Percentiles rank a stretch among this genome's conserved stretches.
Conservation (phyloP, 2,329 filamentous ascomycete genomes). For the Paraconiothyrium brasiliense region DNA sequence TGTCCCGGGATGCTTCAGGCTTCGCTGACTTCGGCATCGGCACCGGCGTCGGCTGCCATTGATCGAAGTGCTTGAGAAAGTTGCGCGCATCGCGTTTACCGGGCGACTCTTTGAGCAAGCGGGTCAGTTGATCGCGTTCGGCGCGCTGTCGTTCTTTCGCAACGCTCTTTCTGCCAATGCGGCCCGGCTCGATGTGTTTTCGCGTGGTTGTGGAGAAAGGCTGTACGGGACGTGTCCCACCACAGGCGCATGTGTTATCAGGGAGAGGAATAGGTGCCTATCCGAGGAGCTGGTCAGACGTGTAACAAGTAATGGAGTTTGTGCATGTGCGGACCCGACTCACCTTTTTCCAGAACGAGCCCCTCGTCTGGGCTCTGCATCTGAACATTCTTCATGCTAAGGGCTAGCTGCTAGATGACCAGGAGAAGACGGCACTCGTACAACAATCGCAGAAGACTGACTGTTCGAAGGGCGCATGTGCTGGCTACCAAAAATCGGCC, state of each 20-base stretch:
- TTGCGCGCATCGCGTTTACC: slow-evolving; percentile 93
- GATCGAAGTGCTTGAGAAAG: slow-evolving; percentile 86
- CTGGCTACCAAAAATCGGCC: slow-evolving; percentile 13
- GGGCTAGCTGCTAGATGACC: slow-evolving; percentile 18
- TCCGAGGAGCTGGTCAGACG: slow-evolving; percentile 17
- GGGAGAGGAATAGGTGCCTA: slow-evolving; percentile 26
- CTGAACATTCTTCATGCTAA: slow-evolving; percentile 52
- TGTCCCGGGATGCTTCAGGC: slow-evolving; percentile 23
- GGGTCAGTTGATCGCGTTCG: slow-evolving; percentile 49
- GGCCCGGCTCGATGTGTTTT: slow-evolving; percentile 18
- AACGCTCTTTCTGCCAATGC: slow-evolving; percentile 36
- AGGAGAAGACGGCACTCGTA: neutral
- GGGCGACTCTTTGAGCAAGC: slow-evolving; percentile 81
- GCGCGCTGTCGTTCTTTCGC: slow-evolving; percentile 49
- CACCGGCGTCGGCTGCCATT: slow-evolving; percentile 59
- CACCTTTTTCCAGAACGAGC: slow-evolving; percentile 39
- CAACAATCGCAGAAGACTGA: neutral
- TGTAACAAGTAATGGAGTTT: slow-evolving; percentile 16
- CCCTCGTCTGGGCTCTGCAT: slow-evolving; percentile 45
- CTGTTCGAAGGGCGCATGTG: slow-evolving; percentile 5
- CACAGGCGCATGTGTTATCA: slow-evolving; percentile 30
- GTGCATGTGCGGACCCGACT: slow-evolving; percentile 27
- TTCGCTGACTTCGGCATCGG: slow-evolving; percentile 19
- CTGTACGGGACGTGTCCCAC: neutral
- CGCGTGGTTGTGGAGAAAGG: slow-evolving; percentile 25